Conservation (phyloP, 106 monocot species). For the Triglochin maritima region DNA sequence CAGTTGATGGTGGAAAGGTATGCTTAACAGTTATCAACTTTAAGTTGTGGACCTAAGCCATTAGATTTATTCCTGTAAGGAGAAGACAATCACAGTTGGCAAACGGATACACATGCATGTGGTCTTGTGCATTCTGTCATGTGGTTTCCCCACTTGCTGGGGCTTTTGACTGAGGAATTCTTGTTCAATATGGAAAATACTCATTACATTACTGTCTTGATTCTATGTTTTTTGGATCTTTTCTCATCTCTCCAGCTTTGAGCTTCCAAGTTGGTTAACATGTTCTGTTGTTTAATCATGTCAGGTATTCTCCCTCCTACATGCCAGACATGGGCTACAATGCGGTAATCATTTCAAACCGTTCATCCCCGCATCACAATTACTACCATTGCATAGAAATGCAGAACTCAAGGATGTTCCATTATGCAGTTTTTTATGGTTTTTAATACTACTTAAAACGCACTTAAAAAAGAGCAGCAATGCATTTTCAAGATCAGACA, state of each 20-base stretch:
- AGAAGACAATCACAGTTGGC: neutral
- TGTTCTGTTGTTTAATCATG: neutral
- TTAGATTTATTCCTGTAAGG: neutral
- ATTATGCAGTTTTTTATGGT: too few relatives aligned
- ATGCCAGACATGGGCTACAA: slow-evolving; percentile 11
- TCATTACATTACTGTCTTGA: neutral
- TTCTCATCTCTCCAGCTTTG: neutral
- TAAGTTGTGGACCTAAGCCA: neutral
- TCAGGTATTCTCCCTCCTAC: slow-evolving; percentile 23
- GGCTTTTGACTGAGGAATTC: neutral
- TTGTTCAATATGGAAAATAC: neutral
- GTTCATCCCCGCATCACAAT: neutral
- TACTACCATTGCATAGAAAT: neutral
- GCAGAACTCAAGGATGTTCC: too few relatives aligned
- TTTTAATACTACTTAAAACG: too few relatives aligned
- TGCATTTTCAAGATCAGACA: too few relatives aligned
- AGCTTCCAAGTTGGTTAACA: neutral
- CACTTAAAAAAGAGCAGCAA: too few relatives aligned
- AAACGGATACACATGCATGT: neutral
- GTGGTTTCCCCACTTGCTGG: neutral
- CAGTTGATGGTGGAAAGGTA: neutral
- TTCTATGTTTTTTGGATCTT: too few relatives aligned
- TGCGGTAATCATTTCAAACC: slow-evolving; percentile 4
- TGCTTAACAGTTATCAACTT: neutral
- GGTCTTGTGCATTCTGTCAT: slow-evolving; percentile 1